Percentiles rank a stretch among this genome's conserved stretches.
phyloP scores from a whole-genome alignment of 768 basidiomycete genomes.

The Leccinum fibrillosum region DNA sequence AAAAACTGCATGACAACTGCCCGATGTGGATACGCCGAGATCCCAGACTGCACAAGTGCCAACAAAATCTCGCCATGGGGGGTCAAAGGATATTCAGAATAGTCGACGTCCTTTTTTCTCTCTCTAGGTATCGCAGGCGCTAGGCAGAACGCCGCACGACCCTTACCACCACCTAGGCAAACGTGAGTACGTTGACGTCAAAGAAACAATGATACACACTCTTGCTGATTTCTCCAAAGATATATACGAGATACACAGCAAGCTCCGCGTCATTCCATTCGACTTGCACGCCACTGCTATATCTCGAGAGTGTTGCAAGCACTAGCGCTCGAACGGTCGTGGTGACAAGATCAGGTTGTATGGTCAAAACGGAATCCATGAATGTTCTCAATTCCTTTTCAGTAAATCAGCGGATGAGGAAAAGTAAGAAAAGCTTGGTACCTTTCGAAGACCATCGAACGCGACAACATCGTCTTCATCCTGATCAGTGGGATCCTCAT shows the following conservation, averaged over 20 bases:
- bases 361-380: constrained; percentile 80
- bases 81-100: constrained; percentile 80
- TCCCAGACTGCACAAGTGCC: constrained; percentile 77
- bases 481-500: constrained; percentile 72
- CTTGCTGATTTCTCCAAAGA: constrained; percentile 92
- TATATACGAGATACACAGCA: constrained; percentile 88
- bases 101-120: constrained; percentile 63
- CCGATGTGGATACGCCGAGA: constrained; percentile 79
- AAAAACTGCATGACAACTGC: constrained; percentile 89
- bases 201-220: constrained; percentile 43
- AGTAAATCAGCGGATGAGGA: constrained; percentile 11
- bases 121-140: constrained; percentile 68
- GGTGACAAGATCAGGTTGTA: constrained; percentile 85
- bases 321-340: constrained; percentile 71
- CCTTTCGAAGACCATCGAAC: constrained; percentile 86
- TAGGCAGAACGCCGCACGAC: constrained; percentile 83
- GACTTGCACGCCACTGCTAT: constrained; percentile 54
- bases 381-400: constrained; percentile 80
- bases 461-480: constrained; percentile 85
- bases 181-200: constrained; percentile 1
- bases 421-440: constrained; percentile 28
- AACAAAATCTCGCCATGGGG: constrained; percentile 87
- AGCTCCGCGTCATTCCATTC: constrained; percentile 95
- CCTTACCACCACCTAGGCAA: constrained; percentile 65
- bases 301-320: constrained; percentile 69